Base-by-base conservation (phyloP, 805 yeast species). In the Citeromyces nyonsensis region DNA sequence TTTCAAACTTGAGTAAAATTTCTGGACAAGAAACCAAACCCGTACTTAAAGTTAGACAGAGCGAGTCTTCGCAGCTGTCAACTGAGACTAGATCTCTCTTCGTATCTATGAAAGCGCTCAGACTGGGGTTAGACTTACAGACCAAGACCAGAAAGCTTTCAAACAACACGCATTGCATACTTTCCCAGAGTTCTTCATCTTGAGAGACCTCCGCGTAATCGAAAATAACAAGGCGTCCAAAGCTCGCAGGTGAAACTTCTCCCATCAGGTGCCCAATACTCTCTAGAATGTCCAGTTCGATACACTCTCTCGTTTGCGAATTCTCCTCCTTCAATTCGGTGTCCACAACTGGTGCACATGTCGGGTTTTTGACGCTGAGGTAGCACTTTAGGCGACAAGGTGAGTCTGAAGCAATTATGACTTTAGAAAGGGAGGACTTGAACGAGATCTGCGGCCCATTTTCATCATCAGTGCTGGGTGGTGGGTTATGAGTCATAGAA, bases 121-220 rank as follows among this genome's bases (percentile, higher is more conserved):
- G 6, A 10, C 25, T 22, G 3, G 13, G 13, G 2, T 32, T 11
- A 8, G 20, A 4, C n/a, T 34, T 22, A 15, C 33, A 5, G 4
- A 37, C 24, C 20, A 37, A 25, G 3, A 33, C n/a, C 7, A 37
- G 6, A 8, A 31, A 14, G 10, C 18, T 32, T 15, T 35, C 38
- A 15, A 39, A 39, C 8, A 39, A 29, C 20, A 30, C 35, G n/a
- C 35, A 30, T 6, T 13, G 24, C 4, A 27, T 18, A 20, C 6
- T 10, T 13, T 30, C 26, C 15, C 20, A 25, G 12, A 29, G 36
- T 4, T 26, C 29, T n/a, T 24, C 32, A 14, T 31, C 37, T 15
- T 12, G 13, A 14, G 35, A 28, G 4, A 39, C 35, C 9, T 15
- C 10, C 15, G 36, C 15, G 14, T 12, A 26, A 25, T 39, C 41